These are phyloP conservation scores for Silene noctiflora DNA, from an alignment of 179 eudicot species.

Conservation along the genomic window DNA sequence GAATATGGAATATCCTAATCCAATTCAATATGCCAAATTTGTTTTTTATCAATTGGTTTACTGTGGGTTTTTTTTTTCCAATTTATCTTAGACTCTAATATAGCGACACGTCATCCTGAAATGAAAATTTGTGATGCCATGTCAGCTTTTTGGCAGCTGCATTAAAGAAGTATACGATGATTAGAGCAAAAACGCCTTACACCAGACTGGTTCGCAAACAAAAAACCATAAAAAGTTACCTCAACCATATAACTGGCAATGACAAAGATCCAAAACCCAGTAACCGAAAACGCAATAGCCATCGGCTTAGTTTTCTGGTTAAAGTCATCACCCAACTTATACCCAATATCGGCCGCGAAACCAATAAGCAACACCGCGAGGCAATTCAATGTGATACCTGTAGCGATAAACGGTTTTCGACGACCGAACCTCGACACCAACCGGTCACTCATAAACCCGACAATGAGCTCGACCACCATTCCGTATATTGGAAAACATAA, in stretches of 20 bases:
- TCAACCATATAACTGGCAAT: slow-evolving; percentile 43
- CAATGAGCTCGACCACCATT: slow-evolving; percentile 41
- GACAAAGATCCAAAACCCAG: slow-evolving; percentile 50
- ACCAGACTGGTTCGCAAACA: no score
- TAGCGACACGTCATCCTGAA: no score
- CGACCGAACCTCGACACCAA: slow-evolving; percentile 32
- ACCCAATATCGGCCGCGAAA: slow-evolving; percentile 44
- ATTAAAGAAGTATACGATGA: no score
- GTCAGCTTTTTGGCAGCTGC: no score
- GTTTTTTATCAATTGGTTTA: no score
- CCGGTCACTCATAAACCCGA: slow-evolving; percentile 43
- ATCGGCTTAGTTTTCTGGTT: slow-evolving; percentile 29
- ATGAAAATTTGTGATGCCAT: no score
- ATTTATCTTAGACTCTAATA: no score
- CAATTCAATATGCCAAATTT: no score
- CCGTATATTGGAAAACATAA: slow-evolving; percentile 45
- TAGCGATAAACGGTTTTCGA: slow-evolving; percentile 37
- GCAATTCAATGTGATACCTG: slow-evolving; percentile 31
- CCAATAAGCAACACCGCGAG: slow-evolving; percentile 40
- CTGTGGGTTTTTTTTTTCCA: no score
- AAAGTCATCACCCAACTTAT: slow-evolving; percentile 29
- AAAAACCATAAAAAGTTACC: slow-evolving; percentile 6
- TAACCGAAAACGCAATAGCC: slow-evolving; percentile 38
- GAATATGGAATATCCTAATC: no score
- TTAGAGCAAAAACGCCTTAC: no score